Conservation (phyloP, 106 monocot species). For the Dioscorea zingiberensis region DNA sequence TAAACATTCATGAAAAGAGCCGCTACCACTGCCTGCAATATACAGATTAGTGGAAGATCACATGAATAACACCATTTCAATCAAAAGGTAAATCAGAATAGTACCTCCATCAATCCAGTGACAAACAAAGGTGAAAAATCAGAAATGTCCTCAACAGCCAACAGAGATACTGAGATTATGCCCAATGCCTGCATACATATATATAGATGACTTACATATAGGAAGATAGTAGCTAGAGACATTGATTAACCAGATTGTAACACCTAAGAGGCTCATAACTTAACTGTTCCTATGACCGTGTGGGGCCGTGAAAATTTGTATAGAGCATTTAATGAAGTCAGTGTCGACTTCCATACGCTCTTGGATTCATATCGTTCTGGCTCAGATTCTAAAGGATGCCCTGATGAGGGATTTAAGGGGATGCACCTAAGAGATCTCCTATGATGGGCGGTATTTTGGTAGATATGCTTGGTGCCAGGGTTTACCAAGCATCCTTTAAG, state of each 20-base stretch:
- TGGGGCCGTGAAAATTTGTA: constrained; percentile 90
- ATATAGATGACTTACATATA: constrained; percentile 5
- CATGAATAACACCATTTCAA: too few relatives aligned
- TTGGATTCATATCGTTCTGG: constrained; percentile 31
- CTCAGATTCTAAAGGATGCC: constrained; percentile 47
- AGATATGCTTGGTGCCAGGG: not conserved
- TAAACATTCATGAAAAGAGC: constrained; percentile 98
- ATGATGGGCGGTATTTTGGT: constrained; percentile 1
- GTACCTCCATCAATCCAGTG: constrained; percentile 76
- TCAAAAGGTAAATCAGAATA: not conserved
- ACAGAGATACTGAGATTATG: constrained; percentile 88
- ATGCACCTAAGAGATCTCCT: constrained; percentile 5
- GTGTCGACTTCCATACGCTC: constrained; percentile 22
- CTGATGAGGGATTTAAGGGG: constrained; percentile 35
- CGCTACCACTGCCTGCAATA: constrained; percentile 70
- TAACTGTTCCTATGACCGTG: constrained; percentile 98
- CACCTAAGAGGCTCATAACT: constrained; percentile 9
- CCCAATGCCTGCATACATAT: constrained; percentile 57
- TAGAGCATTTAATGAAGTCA: constrained; percentile 49
- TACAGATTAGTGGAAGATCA: not conserved
- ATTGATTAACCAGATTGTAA: not conserved
- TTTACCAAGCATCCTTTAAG: constrained; percentile 7
- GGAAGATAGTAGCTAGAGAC: not conserved
- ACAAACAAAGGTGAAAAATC: constrained; percentile 85
- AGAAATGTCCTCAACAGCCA: constrained; percentile 66